Evolutionary conservation across 306 rosid species (phyloP).

Genomic region (Acacia crassicarpa): DNA sequence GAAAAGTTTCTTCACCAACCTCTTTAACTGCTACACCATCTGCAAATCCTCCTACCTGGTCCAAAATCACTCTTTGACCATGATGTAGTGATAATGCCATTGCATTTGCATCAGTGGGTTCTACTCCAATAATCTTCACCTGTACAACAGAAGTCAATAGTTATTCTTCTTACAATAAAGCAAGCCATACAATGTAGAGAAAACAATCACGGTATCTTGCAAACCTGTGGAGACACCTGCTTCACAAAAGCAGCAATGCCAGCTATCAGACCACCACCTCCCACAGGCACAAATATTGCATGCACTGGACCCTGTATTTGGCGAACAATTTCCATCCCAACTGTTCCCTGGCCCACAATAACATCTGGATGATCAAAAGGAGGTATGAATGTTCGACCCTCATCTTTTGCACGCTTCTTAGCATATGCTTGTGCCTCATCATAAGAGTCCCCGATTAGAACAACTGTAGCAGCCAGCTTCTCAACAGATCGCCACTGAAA

Average conservation of each 20-base stretch:
- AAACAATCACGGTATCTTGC: conserved; percentile 16
- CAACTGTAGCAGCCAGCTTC: conserved; percentile 81
- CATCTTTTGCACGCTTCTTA: conserved; percentile 68
- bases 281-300: conserved; percentile 96
- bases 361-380: conserved; percentile 98
- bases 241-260: conserved; percentile 97
- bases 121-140: conserved; percentile 96
- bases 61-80: conserved; percentile 79
- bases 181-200: background rate
- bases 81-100: conserved; percentile 91
- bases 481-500: conserved; percentile 87
- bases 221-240: conserved; percentile 89
- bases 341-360: conserved; percentile 90
- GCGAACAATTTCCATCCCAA: conserved; percentile 92
- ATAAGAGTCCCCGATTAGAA: conserved; percentile 85
- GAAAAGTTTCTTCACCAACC: conserved; percentile 94
- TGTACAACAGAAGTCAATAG: conserved; percentile 35
- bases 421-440: conserved; percentile 96
- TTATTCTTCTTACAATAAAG: background rate
- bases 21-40: conserved; percentile 98
- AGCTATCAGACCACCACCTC: conserved; percentile 97
- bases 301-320: conserved; percentile 67
- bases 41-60: conserved; percentile 90
- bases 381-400: conserved; percentile 73
- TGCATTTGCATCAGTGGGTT: conserved; percentile 92